Conservation (phyloP, 2,329 filamentous ascomycete species). For the Chaetomium olivaceum region DNA sequence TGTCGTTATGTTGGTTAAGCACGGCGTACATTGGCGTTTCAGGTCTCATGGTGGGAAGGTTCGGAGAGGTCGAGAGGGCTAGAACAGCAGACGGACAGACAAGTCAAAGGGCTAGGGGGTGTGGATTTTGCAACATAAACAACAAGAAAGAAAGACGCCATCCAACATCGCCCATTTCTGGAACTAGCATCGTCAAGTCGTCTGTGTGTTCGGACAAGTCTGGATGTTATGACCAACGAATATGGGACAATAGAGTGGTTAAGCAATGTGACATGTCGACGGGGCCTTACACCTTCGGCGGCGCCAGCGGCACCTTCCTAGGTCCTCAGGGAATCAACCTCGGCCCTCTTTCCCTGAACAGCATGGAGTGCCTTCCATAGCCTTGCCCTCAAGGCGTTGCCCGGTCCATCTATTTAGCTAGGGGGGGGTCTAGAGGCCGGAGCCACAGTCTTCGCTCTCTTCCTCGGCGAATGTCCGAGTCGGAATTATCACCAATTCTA, state of each 20-base stretch:
- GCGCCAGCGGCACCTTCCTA: not conserved
- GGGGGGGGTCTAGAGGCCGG: not conserved
- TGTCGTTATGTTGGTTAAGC: not conserved
- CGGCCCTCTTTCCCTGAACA: not conserved
- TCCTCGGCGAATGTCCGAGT: not conserved
- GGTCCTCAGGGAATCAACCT: not conserved
- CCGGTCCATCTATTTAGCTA: not conserved
- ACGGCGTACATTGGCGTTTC: constrained; percentile 13
- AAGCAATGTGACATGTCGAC: not conserved
- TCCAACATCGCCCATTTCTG: not conserved
- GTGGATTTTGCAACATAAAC: not conserved
- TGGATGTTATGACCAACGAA: not conserved
- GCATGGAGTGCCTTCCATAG: not conserved
- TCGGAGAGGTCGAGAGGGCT: not conserved
- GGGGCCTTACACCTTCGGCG: not conserved
- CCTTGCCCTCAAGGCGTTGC: not conserved
- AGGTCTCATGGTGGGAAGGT: not conserved
- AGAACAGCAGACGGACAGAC: not conserved
- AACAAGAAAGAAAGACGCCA: not conserved
- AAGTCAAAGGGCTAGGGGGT: not conserved
- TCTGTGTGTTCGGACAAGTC: not conserved
- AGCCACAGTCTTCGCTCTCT: not conserved
- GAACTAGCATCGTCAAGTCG: not conserved
- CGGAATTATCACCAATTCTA: not conserved
- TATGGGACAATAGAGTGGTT: not conserved